Conservation (phyloP, 371 early-diverging fungal species). For the Mortierella polycephala region DNA sequence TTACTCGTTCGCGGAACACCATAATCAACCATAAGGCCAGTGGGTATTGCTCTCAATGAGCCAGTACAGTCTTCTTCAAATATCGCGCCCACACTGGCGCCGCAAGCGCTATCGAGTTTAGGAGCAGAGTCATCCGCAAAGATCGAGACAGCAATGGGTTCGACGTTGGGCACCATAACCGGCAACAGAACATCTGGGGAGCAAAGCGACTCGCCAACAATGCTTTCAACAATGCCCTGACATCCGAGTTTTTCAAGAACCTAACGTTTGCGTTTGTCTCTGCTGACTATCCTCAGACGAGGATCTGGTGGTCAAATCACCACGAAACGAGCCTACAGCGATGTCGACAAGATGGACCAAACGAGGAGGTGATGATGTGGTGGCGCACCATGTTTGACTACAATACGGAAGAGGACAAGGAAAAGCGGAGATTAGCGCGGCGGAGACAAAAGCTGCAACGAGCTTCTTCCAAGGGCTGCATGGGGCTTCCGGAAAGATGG, state of each 20-base stretch:
- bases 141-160: background rate
- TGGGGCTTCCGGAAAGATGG: slow-evolving; percentile 11
- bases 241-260: slow-evolving; percentile 30
- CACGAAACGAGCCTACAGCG: slow-evolving; percentile 28
- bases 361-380: slow-evolving; percentile 44
- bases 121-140: too few species aligned
- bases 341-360: slow-evolving; percentile 29
- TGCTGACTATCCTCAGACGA: slow-evolving; percentile 46
- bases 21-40: too few species aligned
- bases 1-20: background rate
- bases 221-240: slow-evolving; percentile 21
- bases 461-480: background rate
- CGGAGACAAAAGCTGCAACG: background rate
- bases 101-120: too few species aligned
- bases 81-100: too few species aligned
- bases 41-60: too few species aligned
- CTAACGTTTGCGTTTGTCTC: slow-evolving; percentile 42
- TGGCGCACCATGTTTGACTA: slow-evolving; percentile 30
- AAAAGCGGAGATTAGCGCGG: slow-evolving; percentile 2
- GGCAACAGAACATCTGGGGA: background rate
- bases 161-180: too few species aligned
- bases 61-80: too few species aligned
- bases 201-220: background rate
- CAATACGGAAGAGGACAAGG: slow-evolving; percentile 14
- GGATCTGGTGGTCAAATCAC: slow-evolving; percentile 49